These are phyloP conservation scores for Sarocladium kiliense DNA, from an alignment of 2,329 filamentous ascomycete species.

Conservation along the genomic window DNA sequence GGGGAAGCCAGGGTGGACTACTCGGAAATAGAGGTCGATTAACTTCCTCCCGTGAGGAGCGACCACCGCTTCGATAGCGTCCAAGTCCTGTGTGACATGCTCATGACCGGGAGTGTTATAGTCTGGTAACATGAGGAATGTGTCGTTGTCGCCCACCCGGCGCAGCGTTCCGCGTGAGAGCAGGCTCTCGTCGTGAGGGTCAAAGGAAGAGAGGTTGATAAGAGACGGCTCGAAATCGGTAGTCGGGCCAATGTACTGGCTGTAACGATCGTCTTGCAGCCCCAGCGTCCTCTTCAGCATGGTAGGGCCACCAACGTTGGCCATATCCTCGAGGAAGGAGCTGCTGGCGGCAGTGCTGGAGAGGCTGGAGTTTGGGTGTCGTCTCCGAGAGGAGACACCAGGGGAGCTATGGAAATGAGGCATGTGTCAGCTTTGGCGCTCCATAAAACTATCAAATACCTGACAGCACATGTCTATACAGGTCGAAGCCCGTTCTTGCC, in stretches of 20 bases:
- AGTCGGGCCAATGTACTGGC: slow-evolving; percentile 77
- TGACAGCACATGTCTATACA: background rate
- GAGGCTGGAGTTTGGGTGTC: slow-evolving; percentile 51
- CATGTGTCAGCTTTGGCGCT: slow-evolving; percentile 36
- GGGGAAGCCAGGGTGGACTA: slow-evolving; percentile 76
- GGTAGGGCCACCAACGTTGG: slow-evolving; percentile 62
- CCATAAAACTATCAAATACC: background rate
- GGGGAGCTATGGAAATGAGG: slow-evolving; percentile 51
- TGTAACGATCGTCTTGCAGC: slow-evolving; percentile 71
- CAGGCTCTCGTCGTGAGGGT: slow-evolving; percentile 75
- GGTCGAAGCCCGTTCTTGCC: background rate
- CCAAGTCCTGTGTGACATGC: slow-evolving; percentile 62
- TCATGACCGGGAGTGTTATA: slow-evolving; percentile 66
- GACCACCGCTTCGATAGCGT: slow-evolving; percentile 71
- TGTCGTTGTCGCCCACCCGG: slow-evolving; percentile 72
- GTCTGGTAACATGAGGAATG: slow-evolving; percentile 76
- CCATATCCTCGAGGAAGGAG: slow-evolving; percentile 65
- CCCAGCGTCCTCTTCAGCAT: slow-evolving; percentile 67
- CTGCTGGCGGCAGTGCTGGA: slow-evolving; percentile 58
- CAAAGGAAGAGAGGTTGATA: slow-evolving; percentile 74
- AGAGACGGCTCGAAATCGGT: slow-evolving; percentile 81
- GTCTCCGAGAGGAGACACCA: slow-evolving; percentile 43
- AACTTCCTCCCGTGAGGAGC: slow-evolving; percentile 71
- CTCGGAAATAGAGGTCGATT: slow-evolving; percentile 75
- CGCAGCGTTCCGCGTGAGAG: slow-evolving; percentile 64